These are phyloP conservation scores for Melanogaster broomeanus DNA, from an alignment of 768 basidiomycete species.

Conservation along the genomic window DNA sequence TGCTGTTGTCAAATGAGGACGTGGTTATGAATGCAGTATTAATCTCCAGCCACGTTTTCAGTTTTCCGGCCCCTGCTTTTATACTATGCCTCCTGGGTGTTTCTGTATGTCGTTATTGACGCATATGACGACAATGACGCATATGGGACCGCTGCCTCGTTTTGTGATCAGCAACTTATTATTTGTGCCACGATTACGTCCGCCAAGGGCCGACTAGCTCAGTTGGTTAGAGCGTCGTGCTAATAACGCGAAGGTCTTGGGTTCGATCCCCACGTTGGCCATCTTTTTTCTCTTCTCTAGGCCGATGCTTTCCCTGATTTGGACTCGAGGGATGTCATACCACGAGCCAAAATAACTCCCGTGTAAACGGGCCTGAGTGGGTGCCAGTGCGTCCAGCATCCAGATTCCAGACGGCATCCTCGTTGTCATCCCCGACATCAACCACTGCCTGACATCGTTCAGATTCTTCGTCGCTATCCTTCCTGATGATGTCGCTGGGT, in stretches of 20 bases:
- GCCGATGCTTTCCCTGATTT: slow-evolving; percentile 8
- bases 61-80: not conserved
- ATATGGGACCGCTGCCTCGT: no score
- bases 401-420: not conserved
- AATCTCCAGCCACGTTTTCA: no score
- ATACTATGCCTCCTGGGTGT: no score
- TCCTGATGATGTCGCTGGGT: slow-evolving; percentile 19
- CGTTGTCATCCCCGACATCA: slow-evolving; percentile 8
- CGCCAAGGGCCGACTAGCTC: slow-evolving; percentile 32
- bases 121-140: no score
- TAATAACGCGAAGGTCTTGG: slow-evolving; percentile 56
- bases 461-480: slow-evolving; percentile 10
- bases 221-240: slow-evolving; percentile 37
- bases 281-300: slow-evolving; percentile 6
- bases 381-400: not conserved
- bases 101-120: not conserved
- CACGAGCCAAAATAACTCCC: slow-evolving; percentile 2
- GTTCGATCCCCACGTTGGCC: slow-evolving; percentile 81
- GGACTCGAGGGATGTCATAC: slow-evolving; percentile 18
- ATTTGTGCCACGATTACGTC: no score
- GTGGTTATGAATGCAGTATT: no score
- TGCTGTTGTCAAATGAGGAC: not conserved
- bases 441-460: not conserved
- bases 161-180: no score
- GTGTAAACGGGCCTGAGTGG: no score